phyloP scores from a whole-genome alignment of 768 basidiomycete species.

The Suillus paluster region DNA sequence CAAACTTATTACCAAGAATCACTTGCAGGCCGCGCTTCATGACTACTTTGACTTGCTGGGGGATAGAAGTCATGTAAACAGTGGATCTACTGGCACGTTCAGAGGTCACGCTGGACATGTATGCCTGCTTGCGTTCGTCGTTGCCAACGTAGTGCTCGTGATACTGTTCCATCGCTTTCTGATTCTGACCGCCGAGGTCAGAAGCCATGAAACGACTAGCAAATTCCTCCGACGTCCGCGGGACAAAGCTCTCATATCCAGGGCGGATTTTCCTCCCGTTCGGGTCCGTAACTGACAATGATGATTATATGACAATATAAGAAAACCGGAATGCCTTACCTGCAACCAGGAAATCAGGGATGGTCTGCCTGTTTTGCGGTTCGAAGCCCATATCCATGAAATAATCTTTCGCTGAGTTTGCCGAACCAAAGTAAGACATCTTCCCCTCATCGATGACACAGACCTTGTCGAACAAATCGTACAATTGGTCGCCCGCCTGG shows the following conservation, averaged over 20 bases:
- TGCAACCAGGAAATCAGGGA: constrained; percentile 61
- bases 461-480: constrained; percentile 72
- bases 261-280: constrained; percentile 56
- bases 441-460: constrained; percentile 63
- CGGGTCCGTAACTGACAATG: constrained; percentile 56
- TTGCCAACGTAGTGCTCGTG: constrained; percentile 49
- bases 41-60: constrained; percentile 52
- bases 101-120: constrained; percentile 50
- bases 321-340: constrained; percentile 4
- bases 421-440: constrained; percentile 66
- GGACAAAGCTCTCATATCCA: constrained; percentile 26
- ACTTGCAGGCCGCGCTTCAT: constrained; percentile 51
- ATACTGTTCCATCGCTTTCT: constrained; percentile 52
- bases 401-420: constrained; percentile 55
- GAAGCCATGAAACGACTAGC: constrained; percentile 26
- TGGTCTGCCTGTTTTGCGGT: constrained; percentile 61
- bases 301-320: not conserved
- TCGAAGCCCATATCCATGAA: constrained; percentile 61
- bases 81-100: constrained; percentile 54
- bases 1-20: constrained; percentile 45
- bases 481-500: constrained; percentile 77
- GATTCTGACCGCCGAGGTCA: constrained; percentile 37
- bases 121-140: constrained; percentile 44
- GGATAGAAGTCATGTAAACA: constrained; percentile 53
- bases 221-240: constrained; percentile 60